A percentile compares a stretch with the other conserved stretches of the same genome.
phyloP scores from a whole-genome alignment of 768 basidiomycete species.

The Mycena vulgaris region DNA sequence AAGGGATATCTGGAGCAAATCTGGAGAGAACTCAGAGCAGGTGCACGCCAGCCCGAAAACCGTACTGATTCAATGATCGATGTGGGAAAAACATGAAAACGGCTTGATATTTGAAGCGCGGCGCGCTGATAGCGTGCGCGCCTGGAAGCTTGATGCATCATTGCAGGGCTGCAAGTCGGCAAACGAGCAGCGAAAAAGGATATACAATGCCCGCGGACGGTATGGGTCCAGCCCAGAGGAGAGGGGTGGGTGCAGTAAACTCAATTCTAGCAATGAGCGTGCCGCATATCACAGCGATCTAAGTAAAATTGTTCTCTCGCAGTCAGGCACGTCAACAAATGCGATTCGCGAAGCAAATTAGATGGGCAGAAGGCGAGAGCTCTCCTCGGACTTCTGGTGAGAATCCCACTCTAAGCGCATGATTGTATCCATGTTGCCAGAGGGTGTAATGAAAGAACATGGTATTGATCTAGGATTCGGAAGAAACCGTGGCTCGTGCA shows the following conservation, averaged over 20 bases:
- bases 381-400: background rate
- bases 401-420: constrained; percentile 1
- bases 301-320: background rate
- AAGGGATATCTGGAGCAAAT: background rate
- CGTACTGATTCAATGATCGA: background rate
- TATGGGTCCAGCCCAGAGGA: background rate
- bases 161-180: constrained; percentile 8
- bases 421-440: background rate
- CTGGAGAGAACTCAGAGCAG: too few species aligned
- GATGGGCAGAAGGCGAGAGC: constrained; percentile 7
- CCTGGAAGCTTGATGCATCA: background rate
- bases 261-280: background rate
- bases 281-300: background rate
- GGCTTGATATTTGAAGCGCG: background rate
- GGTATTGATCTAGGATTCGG: background rate
- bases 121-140: background rate
- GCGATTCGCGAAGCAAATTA: constrained; percentile 24
- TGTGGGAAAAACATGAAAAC: background rate
- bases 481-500: background rate
- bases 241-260: background rate
- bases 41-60: too few species aligned
- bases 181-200: constrained; percentile 12
- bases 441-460: background rate
- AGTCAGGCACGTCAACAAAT: background rate
- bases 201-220: background rate